Evolutionary conservation across 2,329 filamentous ascomycete genomes (phyloP), one percentile per base, ranked within the genome.

Genomic region (Hypomyces rosellus): DNA sequence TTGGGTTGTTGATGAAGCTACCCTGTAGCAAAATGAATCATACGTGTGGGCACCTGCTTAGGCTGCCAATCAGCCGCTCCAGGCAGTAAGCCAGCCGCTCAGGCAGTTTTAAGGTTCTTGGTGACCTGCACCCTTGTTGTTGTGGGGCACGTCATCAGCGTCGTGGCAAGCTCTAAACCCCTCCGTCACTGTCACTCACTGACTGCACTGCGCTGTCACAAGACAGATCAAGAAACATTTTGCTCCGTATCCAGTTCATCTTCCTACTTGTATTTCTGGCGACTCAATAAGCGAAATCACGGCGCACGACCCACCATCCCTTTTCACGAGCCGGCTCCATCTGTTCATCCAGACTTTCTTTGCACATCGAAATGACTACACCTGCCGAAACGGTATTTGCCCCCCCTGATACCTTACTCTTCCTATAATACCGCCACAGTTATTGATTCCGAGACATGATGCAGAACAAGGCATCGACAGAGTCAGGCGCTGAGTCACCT

Each of bases 401-500:
- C 54, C 20, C 20, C 57, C 60, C 41, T 30, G 25, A 30, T 8
- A 30, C 25, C 25, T 30, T 30, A 6, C 25, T 8, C 25, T 30
- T 30, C 25, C 25, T 30, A 8, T 6, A 25, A 25, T 25, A 4
- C 22, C 22, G 22, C 22, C 22, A 25, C 25, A 30, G 25, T 30
- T 30, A 30, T 30, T 30, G 25, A 30, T 30, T 8, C 50, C 18
- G 9, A 42, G 42, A 50, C 13, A 13, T 48, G 42, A n/a, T 42
- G 13, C 55, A 78, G 72, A 69, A 62, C 59, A 81, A 80, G 59
- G 61, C 63, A 37, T 63, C 67, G 34, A 61, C 64, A 30, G 67
- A 69, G 49, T 65, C 65, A 48, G 75, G 66, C 53, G 77, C 82
- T 36, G 82, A 86, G 68, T 85, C 82, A 43, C 82, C 82, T 9